phyloP scores from a whole-genome alignment of 2,329 filamentous ascomycete species.

The Arthrobotrys megalospora region DNA sequence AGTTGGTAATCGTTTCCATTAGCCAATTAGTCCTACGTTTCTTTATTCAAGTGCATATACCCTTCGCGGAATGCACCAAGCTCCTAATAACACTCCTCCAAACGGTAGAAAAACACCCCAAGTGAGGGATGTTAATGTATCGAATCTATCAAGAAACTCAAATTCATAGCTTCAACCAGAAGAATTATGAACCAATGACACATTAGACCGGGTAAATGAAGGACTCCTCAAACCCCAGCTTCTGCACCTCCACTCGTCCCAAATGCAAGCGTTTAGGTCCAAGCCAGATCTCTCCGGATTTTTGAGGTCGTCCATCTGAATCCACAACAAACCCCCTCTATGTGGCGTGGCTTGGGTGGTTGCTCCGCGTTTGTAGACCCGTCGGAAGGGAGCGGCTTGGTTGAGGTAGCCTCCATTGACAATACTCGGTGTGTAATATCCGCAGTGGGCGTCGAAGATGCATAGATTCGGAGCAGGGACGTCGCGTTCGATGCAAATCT shows the following conservation, averaged over 20 bases:
- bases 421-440: conserved; percentile 1
- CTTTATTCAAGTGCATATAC: not conserved
- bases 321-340: not conserved
- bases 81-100: not conserved
- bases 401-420: not conserved
- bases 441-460: conserved; percentile 11
- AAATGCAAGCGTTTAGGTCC: conserved; percentile 36
- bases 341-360: not conserved
- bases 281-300: conserved; percentile 5
- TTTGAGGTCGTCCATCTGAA: conserved; percentile 15
- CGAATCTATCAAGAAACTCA: not conserved
- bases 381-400: not conserved
- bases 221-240: conserved; percentile 26
- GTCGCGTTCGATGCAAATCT: conserved; percentile 3
- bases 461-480: conserved; percentile 6
- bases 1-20: not conserved
- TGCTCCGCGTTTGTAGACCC: conserved; percentile 16
- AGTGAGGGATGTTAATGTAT: not conserved
- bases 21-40: not conserved
- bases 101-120: not conserved
- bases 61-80: not conserved
- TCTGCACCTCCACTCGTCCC: conserved; percentile 38
- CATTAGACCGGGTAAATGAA: conserved; percentile 7
- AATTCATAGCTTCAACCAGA: not conserved
- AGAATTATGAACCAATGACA: not conserved